These are phyloP conservation scores for Bassia scoparia DNA, from an alignment of 148 eudicot species.

Conservation along the genomic window DNA sequence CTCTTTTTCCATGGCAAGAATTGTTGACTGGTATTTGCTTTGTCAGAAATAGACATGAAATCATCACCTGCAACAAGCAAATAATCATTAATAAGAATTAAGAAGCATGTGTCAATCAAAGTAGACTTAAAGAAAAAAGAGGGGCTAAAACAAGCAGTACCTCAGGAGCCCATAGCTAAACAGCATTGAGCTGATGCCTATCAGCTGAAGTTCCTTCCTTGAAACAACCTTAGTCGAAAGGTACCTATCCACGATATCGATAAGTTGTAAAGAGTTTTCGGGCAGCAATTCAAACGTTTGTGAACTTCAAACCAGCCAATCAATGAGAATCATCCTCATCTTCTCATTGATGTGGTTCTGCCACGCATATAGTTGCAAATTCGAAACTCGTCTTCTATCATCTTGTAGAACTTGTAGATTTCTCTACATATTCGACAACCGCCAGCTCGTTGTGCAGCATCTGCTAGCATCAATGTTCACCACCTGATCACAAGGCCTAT, in stretches of 20 bases:
- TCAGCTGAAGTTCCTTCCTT: constrained; percentile 71
- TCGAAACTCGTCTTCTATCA: constrained; percentile 57
- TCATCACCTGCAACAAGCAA: constrained; percentile 58
- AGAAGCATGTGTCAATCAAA: background rate
- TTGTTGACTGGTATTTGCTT: constrained; percentile 59
- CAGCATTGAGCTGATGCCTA: constrained; percentile 80
- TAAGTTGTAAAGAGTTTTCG: constrained; percentile 75
- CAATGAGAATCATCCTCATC: constrained; percentile 77
- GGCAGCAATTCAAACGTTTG: constrained; percentile 66
- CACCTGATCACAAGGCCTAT: constrained; percentile 40
- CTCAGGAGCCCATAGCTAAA: constrained; percentile 87
- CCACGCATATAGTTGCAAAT: constrained; percentile 56
- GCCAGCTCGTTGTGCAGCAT: constrained; percentile 64
- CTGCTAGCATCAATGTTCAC: constrained; percentile 71
- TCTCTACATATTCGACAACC: constrained; percentile 78
- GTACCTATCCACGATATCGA: constrained; percentile 68
- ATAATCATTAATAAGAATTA: background rate
- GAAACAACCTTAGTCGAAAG: constrained; percentile 56
- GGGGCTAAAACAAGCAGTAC: constrained; percentile 24
- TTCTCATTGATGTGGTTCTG: constrained; percentile 59
- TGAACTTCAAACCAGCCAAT: constrained; percentile 87
- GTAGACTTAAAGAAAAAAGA: background rate
- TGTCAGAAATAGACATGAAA: constrained; percentile 62
- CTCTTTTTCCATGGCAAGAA: constrained; percentile 73
- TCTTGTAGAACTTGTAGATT: constrained; percentile 72